These are phyloP conservation scores for Zasmidium citrigriseum DNA, from an alignment of 2,329 filamentous ascomycete species.

Conservation along the genomic window DNA sequence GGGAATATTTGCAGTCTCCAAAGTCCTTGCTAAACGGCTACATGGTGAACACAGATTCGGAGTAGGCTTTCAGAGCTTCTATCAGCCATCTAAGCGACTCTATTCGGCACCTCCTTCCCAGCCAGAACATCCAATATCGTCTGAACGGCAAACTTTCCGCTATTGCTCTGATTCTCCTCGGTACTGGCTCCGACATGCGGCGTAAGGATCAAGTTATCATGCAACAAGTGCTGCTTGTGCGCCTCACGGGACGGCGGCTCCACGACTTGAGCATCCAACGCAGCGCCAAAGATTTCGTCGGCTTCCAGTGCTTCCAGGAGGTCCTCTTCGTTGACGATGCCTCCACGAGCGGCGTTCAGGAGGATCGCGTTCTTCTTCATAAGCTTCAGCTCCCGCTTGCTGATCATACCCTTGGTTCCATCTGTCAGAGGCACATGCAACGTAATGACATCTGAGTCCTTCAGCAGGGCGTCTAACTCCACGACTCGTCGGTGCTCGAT, in stretches of 20 bases:
- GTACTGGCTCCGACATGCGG: constrained; percentile 53
- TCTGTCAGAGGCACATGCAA: constrained; percentile 37
- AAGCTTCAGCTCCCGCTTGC: constrained; percentile 24
- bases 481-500: constrained; percentile 29
- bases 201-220: constrained; percentile 40
- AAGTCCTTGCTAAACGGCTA: too few species aligned
- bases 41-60: too few species aligned
- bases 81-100: constrained; percentile 9
- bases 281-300: constrained; percentile 35
- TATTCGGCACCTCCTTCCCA: constrained; percentile 17
- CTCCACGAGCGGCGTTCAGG: constrained; percentile 37
- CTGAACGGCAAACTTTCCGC: constrained; percentile 40
- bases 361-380: constrained; percentile 36
- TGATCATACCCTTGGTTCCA: constrained; percentile 35
- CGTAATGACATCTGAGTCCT: constrained; percentile 36
- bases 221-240: constrained; percentile 29
- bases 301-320: constrained; percentile 29
- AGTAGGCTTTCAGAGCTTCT: too few species aligned
- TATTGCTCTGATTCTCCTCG: constrained; percentile 38
- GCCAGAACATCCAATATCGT: constrained; percentile 21
- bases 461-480: constrained; percentile 35
- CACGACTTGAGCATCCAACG: constrained; percentile 32
- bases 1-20: too few species aligned
- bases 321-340: constrained; percentile 36
- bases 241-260: constrained; percentile 33